Percentiles rank a stretch among this genome's conserved stretches.
Evolutionary conservation across 495 filamentous ascomycete species (phyloP).

Genomic region (Beverwykella pulmonaria): DNA sequence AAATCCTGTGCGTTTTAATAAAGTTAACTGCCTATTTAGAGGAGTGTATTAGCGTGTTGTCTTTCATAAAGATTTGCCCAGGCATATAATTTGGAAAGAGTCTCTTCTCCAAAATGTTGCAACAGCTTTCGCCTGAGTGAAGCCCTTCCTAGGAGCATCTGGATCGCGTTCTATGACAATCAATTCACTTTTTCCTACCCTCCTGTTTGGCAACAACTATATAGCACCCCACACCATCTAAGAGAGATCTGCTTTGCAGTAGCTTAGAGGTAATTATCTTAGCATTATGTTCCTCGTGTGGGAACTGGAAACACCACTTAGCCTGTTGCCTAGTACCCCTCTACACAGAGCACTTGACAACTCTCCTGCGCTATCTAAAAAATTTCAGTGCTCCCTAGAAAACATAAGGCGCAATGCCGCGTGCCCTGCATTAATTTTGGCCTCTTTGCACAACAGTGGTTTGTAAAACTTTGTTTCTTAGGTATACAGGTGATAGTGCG

Average conservation of each 20-base stretch:
- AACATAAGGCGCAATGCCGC: background rate
- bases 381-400: background rate
- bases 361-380: slow-evolving; percentile 1
- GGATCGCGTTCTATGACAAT: background rate
- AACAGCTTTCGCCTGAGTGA: background rate
- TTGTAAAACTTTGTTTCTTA: too few relatives aligned
- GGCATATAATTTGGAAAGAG: background rate
- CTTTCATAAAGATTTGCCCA: slow-evolving; percentile 2
- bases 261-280: background rate
- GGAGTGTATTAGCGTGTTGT: background rate
- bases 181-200: background rate
- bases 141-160: background rate
- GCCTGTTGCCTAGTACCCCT: background rate
- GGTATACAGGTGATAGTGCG: too few relatives aligned
- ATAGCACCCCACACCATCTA: background rate
- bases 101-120: background rate
- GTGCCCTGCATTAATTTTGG: background rate
- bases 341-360: background rate
- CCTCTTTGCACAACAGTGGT: background rate
- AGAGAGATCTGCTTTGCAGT: background rate
- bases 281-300: background rate
- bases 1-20: background rate
- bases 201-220: background rate
- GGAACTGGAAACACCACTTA: background rate
- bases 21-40: background rate